Evolutionary conservation across 495 filamentous ascomycete genomes (phyloP), one percentile per base, ranked within the genome.

Genomic region (Podospora sp.): DNA sequence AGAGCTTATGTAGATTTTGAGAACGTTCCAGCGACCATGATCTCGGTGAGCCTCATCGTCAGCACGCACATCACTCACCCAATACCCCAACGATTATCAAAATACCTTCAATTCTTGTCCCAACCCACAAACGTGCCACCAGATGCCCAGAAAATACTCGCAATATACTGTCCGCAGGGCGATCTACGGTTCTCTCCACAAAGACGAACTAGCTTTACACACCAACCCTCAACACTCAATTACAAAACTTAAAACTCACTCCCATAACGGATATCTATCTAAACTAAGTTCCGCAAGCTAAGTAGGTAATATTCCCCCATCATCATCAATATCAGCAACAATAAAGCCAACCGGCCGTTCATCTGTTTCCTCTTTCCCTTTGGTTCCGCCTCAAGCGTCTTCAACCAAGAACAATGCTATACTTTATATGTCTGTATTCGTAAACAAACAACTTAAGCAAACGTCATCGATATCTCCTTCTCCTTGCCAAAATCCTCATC

Each of bases 381-480:
- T 7, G 4, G 8, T 33, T 8, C 29, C 8, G 8, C 29, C 8
- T 3, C 29, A 33, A 33, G 29, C 8, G 29, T 33, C 29, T 8
- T 33, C 29, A 8, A 33, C 29, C 29, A 33, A 8, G 29, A n/a
- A n/a, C n/a, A n/a, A n/a, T 33, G 8, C 29, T 33, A 8, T 8
- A 8, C 8, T 4, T 8, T 33, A 8, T 33, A 33, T 3, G 4
- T 33, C 3, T 33, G 29, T 8, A 33, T 33, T 8, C 29, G 8
- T 33, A 33, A 33, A 33, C 29, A 33, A 33, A 8, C 8, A 33
- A 11, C 18, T 46, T 63, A 89, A 67, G 87, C 87, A 92, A 95
- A 87, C 83, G 94, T 89, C 82, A 91, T 78, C 73, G 88, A 77
- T 84, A 90, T 88, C 83, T 93, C 79, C 85, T 94, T 84, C 75